phyloP scores from a whole-genome alignment of 2,329 filamentous ascomycete species.

The Colletotrichum tabaci region DNA sequence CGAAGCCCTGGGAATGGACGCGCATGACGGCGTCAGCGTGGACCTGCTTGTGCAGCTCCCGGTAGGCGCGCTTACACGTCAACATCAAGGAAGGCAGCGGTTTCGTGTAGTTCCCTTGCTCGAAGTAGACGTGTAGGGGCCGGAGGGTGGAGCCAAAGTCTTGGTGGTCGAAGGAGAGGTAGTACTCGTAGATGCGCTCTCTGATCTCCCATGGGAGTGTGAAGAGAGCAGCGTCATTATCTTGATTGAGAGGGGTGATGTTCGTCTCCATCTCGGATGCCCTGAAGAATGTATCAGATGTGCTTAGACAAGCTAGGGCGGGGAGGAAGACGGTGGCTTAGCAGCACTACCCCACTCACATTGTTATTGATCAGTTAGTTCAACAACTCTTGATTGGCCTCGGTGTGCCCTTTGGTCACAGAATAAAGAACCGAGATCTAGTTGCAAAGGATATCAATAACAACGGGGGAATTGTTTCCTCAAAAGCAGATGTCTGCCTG shows the following conservation, averaged over 20 bases:
- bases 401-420: too few relatives aligned
- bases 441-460: neutral
- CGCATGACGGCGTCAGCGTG: slow-evolving; percentile 47
- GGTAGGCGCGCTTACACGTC: slow-evolving; percentile 50
- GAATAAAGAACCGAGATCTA: neutral
- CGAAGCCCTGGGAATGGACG: slow-evolving; percentile 46
- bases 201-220: slow-evolving; percentile 31
- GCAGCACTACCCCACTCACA: neutral
- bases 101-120: slow-evolving; percentile 29
- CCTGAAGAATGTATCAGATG: neutral
- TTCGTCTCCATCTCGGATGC: neutral
- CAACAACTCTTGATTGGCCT: neutral
- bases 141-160: slow-evolving; percentile 36
- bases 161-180: slow-evolving; percentile 31
- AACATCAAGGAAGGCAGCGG: slow-evolving; percentile 45
- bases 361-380: neutral
- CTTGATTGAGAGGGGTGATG: neutral
- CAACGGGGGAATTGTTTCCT: neutral
- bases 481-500: slow-evolving; percentile 33
- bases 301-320: too few relatives aligned
- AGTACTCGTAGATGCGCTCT: slow-evolving; percentile 36
- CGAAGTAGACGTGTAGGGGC: slow-evolving; percentile 37
- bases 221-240: slow-evolving; percentile 1
- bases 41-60: slow-evolving; percentile 46
- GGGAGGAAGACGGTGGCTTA: neutral